Evolutionary conservation across 345 rosid genomes (phyloP).

Genomic region (Cochlearia excelsa): DNA sequence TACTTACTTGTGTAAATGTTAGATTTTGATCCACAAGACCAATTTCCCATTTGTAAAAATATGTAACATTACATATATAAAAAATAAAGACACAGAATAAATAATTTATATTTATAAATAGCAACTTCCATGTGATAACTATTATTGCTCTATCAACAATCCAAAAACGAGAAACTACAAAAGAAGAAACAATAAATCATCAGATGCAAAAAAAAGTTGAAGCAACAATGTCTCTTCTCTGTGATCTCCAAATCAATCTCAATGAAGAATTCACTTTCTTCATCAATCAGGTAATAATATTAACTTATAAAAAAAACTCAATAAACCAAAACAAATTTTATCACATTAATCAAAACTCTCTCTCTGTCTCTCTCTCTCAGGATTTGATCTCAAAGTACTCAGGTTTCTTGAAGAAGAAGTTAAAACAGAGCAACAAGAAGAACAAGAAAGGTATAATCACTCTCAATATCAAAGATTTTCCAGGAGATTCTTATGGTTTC

Average conservation of each 20-base stretch:
- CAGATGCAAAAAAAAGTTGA: background rate
- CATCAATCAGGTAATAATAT: constrained; percentile 48
- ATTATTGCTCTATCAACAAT: background rate
- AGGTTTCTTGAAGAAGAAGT: constrained; percentile 54
- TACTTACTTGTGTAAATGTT: too few relatives aligned
- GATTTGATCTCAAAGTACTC: constrained; percentile 45
- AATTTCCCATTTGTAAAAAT: background rate
- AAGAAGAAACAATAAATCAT: background rate
- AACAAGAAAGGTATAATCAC: constrained; percentile 40
- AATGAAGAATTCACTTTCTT: constrained; percentile 49
- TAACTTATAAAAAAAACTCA: background rate
- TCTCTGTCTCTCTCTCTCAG: constrained; percentile 35
- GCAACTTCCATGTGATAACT: background rate
- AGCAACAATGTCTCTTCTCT: constrained; percentile 36
- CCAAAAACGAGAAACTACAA: background rate
- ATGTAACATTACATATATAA: background rate
- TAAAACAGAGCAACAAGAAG: constrained; percentile 45
- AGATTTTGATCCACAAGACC: too few relatives aligned
- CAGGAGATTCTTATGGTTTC: constrained; percentile 67
- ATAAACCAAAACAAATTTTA: background rate
- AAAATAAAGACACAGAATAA: background rate
- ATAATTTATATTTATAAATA: too few relatives aligned
- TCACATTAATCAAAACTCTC: background rate
- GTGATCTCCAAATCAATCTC: constrained; percentile 45
- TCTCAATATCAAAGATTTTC: constrained; percentile 50